Evolutionary conservation across 2,329 filamentous ascomycete genomes (phyloP), one percentile per base, ranked within the genome.

Genomic region (Diplodia sapinea): DNA sequence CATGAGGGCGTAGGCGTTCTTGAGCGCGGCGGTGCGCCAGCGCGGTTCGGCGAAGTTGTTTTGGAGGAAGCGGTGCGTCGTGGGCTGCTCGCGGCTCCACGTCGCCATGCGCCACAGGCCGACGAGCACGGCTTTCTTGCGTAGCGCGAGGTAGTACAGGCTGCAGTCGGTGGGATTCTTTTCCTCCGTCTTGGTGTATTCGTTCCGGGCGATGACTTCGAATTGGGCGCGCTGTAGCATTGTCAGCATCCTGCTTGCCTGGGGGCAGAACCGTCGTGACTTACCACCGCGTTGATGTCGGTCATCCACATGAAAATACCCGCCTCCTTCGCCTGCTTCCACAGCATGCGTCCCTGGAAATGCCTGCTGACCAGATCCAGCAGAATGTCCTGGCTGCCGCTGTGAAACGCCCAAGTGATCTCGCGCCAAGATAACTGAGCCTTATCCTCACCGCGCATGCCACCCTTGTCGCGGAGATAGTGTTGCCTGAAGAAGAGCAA

Each of bases 221-320:
- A 99, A 94, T 74, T 97, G 92, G 0, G 86, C 79, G 77, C 85
- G 88, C 89, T 92, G 72, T 68, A 61, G 49, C 33, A 12, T 2
- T 29, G 38, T 67, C 5, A 62, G 65, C 7, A 31, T 5, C 20
- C 8, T 52, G 6, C 31, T 38, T 26, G 9, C 17, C 13, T 12
- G 13, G 4, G 29, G 68, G 20, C 59, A 56, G 49, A n/a, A 64
- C 51, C 6, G 8, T 6, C 12, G 3, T 15, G 64, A 77, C 89
- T 78, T 84, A 95, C 92, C 76, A 98, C 82, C 26, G 93, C 89
- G 66, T 85, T 86, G 20, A 84, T 79, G 77, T 97, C 94, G 0
- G 88, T 87, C 70, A 99, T 84, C 94, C 95, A 99, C 89, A 97
- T 94, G 75, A 97, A 97, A 66, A 98, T 85, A 12, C 95, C 95